Base-by-base conservation (phyloP, 768 basidiomycete genomes). In the Boletus subparvulus region DNA sequence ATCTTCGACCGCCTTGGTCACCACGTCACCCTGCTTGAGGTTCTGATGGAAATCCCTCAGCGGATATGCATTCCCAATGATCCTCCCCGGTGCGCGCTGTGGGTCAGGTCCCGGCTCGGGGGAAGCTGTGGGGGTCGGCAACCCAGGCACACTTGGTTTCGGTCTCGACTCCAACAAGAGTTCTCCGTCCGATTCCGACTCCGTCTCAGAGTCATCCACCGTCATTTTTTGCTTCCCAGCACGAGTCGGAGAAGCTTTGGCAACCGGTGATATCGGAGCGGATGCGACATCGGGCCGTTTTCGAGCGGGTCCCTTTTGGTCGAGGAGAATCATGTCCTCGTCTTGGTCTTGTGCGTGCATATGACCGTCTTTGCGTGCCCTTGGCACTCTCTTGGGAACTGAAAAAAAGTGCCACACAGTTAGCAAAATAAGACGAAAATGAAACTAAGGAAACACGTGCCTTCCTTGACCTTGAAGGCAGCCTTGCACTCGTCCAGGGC, bases 1-100 rank as follows among this genome's bases (percentile, higher is more conserved):
- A 69, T 94, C 94, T 62, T 88, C 85, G 9, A 93, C 88, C 0
- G 92, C 92, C 72, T 95, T 93, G 14, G 81, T 83, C 39, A 94
- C 90, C 19, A 93, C 74, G 69, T 93, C 92, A 0, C 91, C 92
- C 51, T 80, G 80, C 28, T 77, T 79, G 35, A 90, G 73, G 66
- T 91, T 89, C 63, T 79, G 75, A 57, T 77, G 74, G 75, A 95
- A 97, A 70, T 96, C 94, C 45, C 76, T 75, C 50, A 95, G 75
- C 1, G 94, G 94, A 61, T 78, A 77, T 0, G 86, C 83, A 39
- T 78, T 82, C 10, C 91, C 89, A 39, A 96, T 83, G 50, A 95
- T 88, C 47, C 90, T 76, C 6, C 90, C 90, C 0, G 83, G 80
- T 16, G 82, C 83, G 14, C 82, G 80, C 30, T 81, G 82, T 16